Evolutionary conservation across 2,329 filamentous ascomycete species (phyloP).

Genomic region (Emericellopsis atlantica): DNA sequence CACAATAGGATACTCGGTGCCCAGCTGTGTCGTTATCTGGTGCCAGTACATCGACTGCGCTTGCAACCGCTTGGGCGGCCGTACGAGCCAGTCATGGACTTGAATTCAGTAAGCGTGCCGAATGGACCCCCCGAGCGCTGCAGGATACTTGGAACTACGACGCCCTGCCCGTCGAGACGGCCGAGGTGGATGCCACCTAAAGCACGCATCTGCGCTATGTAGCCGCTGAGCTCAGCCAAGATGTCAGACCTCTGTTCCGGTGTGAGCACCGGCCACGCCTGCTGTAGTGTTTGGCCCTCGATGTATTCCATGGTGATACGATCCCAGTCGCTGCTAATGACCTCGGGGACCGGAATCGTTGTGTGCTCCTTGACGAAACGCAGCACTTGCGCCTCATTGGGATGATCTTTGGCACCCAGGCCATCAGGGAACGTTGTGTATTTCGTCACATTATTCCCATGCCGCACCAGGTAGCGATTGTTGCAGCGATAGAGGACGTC

Average conservation of each 20-base stretch:
- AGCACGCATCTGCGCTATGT: constrained; percentile 9
- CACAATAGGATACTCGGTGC: constrained; percentile 16
- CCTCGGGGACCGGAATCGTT: constrained; percentile 11
- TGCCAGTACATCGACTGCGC: constrained; percentile 9
- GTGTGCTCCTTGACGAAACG: too few relatives aligned
- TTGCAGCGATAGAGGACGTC: too few relatives aligned
- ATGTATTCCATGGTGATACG: constrained; percentile 13
- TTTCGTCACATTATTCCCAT: too few relatives aligned
- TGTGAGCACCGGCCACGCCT: constrained; percentile 9
- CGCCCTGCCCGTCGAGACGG: constrained; percentile 10
- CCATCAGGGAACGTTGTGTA: too few relatives aligned
- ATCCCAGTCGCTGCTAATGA: constrained; percentile 13
- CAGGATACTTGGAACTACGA: constrained; percentile 9
- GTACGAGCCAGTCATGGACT: constrained; percentile 11
- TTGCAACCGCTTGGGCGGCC: constrained; percentile 4
- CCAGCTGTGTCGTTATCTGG: constrained; percentile 11
- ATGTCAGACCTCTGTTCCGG: constrained; percentile 7
- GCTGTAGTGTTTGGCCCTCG: constrained; percentile 10
- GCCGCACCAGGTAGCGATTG: too few relatives aligned
- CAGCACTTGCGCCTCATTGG: too few relatives aligned
- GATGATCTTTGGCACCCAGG: too few relatives aligned
- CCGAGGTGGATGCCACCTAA: constrained; percentile 8
- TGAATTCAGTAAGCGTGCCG: constrained; percentile 6
- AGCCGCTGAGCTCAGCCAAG: constrained; percentile 8
- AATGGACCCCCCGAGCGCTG: constrained; percentile 11